A percentile compares a stretch with the other conserved stretches of the same genome.
These are phyloP conservation scores for Leucaena leucocephala DNA, from an alignment of 306 rosid species.

Conservation along the genomic window DNA sequence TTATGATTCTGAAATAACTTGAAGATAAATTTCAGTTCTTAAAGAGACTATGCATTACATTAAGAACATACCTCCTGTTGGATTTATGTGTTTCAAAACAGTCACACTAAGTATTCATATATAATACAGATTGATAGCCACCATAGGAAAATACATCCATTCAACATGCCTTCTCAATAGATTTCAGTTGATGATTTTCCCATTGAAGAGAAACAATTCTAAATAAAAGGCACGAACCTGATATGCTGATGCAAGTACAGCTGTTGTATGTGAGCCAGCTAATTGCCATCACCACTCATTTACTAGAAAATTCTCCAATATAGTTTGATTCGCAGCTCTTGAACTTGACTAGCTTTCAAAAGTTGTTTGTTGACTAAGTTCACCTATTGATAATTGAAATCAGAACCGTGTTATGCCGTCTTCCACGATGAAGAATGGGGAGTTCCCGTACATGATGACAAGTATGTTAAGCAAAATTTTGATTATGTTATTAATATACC, in stretches of 20 bases:
- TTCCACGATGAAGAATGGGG: conserved; percentile 95
- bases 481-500: conserved; percentile 26
- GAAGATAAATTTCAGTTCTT: conserved; percentile 17
- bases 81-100: neutral
- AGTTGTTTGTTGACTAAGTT: conserved; percentile 42
- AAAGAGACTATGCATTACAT: conserved; percentile 19
- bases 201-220: conserved; percentile 30
- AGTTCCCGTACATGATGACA: conserved; percentile 82
- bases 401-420: conserved; percentile 69
- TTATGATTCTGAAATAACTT: conserved; percentile 13
- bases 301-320: conserved; percentile 15
- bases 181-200: conserved; percentile 23
- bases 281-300: neutral
- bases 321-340: conserved; percentile 25
- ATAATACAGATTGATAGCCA: neutral
- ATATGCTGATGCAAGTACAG: conserved; percentile 22
- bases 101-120: conserved; percentile 9
- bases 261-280: conserved; percentile 11
- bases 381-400: conserved; percentile 43
- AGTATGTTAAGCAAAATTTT: conserved; percentile 49
- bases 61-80: neutral
- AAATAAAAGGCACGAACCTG: conserved; percentile 9
- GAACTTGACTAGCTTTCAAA: conserved; percentile 23
- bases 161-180: neutral
- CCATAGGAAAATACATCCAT: conserved; percentile 15